Conservation (phyloP, 768 basidiomycete species). For the Chalciporus piperatus region DNA sequence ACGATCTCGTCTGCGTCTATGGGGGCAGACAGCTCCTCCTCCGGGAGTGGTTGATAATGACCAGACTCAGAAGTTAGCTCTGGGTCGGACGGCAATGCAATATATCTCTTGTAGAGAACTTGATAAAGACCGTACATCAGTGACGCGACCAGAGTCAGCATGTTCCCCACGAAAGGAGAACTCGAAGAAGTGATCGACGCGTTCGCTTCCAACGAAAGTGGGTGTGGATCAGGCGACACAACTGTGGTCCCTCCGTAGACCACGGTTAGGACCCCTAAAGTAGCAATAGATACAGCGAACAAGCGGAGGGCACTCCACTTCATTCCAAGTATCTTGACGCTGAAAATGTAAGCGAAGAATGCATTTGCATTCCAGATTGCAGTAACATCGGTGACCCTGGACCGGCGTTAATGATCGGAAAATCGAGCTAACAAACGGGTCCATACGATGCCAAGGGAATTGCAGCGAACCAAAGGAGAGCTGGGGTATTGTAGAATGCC, state of each 20-base stretch:
- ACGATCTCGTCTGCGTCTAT: constrained; percentile 33
- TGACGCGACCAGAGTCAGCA: constrained; percentile 70
- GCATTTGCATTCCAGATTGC: constrained; percentile 87
- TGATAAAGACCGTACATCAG: constrained; percentile 75
- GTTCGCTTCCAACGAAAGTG: constrained; percentile 12
- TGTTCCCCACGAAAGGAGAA: constrained; percentile 67
- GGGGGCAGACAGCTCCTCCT: constrained; percentile 18
- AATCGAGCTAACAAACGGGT: background rate
- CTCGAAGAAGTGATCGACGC: constrained; percentile 32
- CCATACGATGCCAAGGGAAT: constrained; percentile 70
- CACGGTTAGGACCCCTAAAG: constrained; percentile 73
- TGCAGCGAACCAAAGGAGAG: constrained; percentile 72
- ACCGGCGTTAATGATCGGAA: constrained; percentile 8
- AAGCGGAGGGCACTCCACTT: constrained; percentile 64
- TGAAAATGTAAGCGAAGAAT: constrained; percentile 88
- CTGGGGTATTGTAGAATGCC: constrained; percentile 58
- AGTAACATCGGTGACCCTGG: constrained; percentile 81
- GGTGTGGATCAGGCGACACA: constrained; percentile 19
- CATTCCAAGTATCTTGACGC: constrained; percentile 64
- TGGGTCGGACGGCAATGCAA: constrained; percentile 64
- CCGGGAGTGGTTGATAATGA: constrained; percentile 45
- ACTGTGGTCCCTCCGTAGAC: constrained; percentile 70
- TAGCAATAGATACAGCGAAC: constrained; percentile 75
- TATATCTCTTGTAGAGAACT: constrained; percentile 81
- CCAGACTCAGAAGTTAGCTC: constrained; percentile 41